These are phyloP conservation scores for Sporothrix luriei DNA, from an alignment of 2,329 filamentous ascomycete species.

Conservation along the genomic window DNA sequence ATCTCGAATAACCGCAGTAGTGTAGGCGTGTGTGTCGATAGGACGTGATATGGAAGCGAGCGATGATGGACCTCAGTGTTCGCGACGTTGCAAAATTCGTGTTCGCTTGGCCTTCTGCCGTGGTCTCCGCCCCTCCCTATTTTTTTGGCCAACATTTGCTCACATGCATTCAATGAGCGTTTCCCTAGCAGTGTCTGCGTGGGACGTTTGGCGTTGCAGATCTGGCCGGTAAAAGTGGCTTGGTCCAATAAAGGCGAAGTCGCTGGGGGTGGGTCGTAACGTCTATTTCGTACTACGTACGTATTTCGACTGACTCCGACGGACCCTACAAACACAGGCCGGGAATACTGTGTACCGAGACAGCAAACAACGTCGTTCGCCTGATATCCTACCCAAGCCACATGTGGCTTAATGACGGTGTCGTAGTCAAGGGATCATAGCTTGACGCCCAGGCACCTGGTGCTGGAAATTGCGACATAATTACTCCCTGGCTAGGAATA, in stretches of 20 bases:
- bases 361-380: too few species aligned
- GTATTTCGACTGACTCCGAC: background rate
- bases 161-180: constrained; percentile 30
- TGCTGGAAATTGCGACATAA: too few species aligned
- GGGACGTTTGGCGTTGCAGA: constrained; percentile 34
- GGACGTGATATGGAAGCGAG: constrained; percentile 5
- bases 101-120: background rate
- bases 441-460: too few species aligned
- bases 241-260: constrained; percentile 7
- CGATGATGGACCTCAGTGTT: background rate
- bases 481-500: too few species aligned
- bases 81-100: background rate
- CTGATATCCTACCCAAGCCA: too few species aligned
- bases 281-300: background rate
- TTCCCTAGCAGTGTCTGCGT: background rate
- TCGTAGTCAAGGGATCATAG: too few species aligned
- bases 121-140: background rate
- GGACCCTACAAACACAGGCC: too few species aligned
- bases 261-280: too few species aligned
- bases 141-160: constrained; percentile 21
- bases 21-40: background rate
- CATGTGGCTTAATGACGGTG: too few species aligned
- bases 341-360: too few species aligned
- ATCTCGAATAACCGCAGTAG: constrained; percentile 45
- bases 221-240: constrained; percentile 30